These are phyloP conservation scores for Lachnellula willkommii DNA, from an alignment of 2,329 filamentous ascomycete species.

Conservation along the genomic window DNA sequence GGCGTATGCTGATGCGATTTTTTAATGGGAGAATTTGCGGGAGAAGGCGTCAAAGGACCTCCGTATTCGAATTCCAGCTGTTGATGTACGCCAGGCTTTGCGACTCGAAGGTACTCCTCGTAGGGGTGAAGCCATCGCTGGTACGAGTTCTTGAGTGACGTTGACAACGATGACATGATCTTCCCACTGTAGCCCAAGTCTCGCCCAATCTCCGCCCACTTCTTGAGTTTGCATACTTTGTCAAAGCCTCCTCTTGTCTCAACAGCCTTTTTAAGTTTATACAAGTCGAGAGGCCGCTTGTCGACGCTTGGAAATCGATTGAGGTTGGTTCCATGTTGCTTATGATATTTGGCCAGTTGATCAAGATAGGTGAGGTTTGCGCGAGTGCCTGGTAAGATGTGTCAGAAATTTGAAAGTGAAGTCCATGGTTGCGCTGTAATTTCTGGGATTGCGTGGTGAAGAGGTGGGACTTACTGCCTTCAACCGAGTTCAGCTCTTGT, in stretches of 20 bases:
- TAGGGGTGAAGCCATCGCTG: conserved; percentile 96
- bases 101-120: conserved; percentile 85
- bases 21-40: conserved; percentile 69
- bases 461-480: conserved; percentile 69
- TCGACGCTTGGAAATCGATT: conserved; percentile 95
- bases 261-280: conserved; percentile 93
- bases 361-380: conserved; percentile 96
- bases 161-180: conserved; percentile 98
- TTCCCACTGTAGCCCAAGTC: conserved; percentile 97
- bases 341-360: conserved; percentile 92
- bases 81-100: conserved; percentile 94
- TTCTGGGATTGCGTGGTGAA: neutral
- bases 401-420: conserved; percentile 17
- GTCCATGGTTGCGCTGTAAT: neutral
- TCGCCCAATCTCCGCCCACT: conserved; percentile 97
- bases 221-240: conserved; percentile 93
- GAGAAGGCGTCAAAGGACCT: conserved; percentile 77
- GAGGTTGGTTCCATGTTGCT: conserved; percentile 88
- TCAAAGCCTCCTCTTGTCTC: conserved; percentile 93
- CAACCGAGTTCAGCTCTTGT: conserved; percentile 94
- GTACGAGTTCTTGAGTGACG: conserved; percentile 96
- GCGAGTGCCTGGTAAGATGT: conserved; percentile 63
- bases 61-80: conserved; percentile 91
- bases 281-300: conserved; percentile 92
- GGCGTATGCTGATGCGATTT: conserved; percentile 56